Evolutionary conservation across 306 rosid species (phyloP), one percentile per base, ranked within the genome.

Genomic region (Dryas drummondii): DNA sequence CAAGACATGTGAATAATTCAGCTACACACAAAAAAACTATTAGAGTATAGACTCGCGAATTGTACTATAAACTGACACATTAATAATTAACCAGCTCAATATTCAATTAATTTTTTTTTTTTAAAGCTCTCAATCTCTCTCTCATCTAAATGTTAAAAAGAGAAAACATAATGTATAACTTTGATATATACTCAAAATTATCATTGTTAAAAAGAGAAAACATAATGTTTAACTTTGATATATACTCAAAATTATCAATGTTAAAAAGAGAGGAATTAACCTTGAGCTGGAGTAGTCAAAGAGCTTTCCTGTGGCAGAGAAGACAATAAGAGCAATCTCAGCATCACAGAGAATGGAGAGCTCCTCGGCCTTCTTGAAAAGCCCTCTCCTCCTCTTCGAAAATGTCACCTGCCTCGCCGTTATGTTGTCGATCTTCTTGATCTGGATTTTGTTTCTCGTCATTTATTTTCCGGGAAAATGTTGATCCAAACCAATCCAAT

Each of bases 371-470:
- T 75, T 75, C 79, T 75, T 75, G 79, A 75, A 75, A 53, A 75
- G 79, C 73, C 79, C 79, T 75, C 79, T 74, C 49, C 78, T 74
- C 37, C 78, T 60, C 37, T 74, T 32, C 37, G 37, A 32, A 32
- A 75, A 75, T 13, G 79, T 75, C 72, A 75, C 79, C 41, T 75
- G 79, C 71, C 79, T 75, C 12, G 79, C 52, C 52, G 79, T 75
- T 5, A 53, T 64, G 53, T 75, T 75, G 19, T 75, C 72, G 13
- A 75, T 75, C 65, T 75, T 75, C 71, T 75, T 75, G 17, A 75
- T 75, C 79, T 75, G 71, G 15, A 75, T 75, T 65, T 75, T 75
- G 65, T 65, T 62, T 10, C 79, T 64, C 53, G 79, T 75, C 79
- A 75, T 75, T 65, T 75, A 48, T 9, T 48, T 65, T 41, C 52